Evolutionary conservation across 1,284 basidiomycete species (phyloP).

Genomic region (Cryptococcus sp.): DNA sequence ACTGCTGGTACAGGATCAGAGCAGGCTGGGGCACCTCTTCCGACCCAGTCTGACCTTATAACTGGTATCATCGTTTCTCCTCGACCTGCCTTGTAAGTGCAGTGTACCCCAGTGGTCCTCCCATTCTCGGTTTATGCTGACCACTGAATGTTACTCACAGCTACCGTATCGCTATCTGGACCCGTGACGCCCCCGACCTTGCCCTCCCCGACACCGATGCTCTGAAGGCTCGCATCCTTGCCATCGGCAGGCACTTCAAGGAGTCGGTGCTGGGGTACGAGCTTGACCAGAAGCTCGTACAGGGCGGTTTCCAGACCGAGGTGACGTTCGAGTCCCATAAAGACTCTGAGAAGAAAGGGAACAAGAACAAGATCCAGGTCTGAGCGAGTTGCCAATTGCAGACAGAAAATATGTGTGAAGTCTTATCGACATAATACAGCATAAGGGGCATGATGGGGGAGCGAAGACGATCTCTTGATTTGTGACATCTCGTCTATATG

Average conservation of each 20-base stretch:
- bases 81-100: slow-evolving; percentile 74
- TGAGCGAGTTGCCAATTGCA: slow-evolving; percentile 40
- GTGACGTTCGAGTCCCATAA: slow-evolving; percentile 93
- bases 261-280: slow-evolving; percentile 76
- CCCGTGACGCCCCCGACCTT: slow-evolving; percentile 67
- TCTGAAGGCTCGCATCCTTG: slow-evolving; percentile 67
- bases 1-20: slow-evolving; percentile 55
- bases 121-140: not conserved
- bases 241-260: slow-evolving; percentile 83
- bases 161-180: slow-evolving; percentile 97
- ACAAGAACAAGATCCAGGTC: slow-evolving; percentile 73
- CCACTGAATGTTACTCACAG: slow-evolving; percentile 13
- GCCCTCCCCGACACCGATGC: slow-evolving; percentile 41
- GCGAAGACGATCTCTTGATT: not conserved
- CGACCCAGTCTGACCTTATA: slow-evolving; percentile 60
- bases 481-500: slow-evolving; percentile 3
- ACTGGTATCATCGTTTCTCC: slow-evolving; percentile 94
- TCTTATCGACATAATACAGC: not conserved
- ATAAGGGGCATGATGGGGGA: not conserved
- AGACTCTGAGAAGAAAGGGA: slow-evolving; percentile 89
- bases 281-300: slow-evolving; percentile 64
- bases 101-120: not conserved
- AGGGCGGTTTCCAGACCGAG: slow-evolving; percentile 77
- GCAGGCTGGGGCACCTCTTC: slow-evolving; percentile 41
- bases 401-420: not conserved